Evolutionary conservation across 2,329 filamentous ascomycete genomes (phyloP).

Genomic region (Nothopassalora personata): DNA sequence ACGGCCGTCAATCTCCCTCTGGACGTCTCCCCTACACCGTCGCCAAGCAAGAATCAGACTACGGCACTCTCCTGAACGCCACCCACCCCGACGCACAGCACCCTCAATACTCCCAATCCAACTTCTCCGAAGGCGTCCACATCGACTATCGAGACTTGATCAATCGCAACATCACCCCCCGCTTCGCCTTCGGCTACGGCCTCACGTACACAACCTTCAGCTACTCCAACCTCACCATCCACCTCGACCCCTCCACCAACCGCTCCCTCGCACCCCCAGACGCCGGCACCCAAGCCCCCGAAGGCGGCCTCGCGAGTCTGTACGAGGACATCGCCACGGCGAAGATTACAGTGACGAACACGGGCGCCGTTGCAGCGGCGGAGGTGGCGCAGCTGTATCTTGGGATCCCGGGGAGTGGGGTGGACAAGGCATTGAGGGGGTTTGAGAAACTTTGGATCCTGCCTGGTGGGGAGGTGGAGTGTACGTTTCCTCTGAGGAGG

Average conservation of each 20-base stretch:
- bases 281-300: conserved; percentile 4
- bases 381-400: conserved; percentile 54
- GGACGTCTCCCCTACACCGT: conserved; percentile 30
- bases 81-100: conserved; percentile 11
- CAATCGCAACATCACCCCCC: conserved; percentile 36
- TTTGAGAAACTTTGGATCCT: conserved; percentile 37
- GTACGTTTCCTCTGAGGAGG: conserved; percentile 16
- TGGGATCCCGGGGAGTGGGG: conserved; percentile 28
- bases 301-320: conserved; percentile 39
- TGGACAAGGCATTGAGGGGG: conserved; percentile 26
- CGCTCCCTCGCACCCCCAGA: conserved; percentile 15
- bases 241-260: not conserved
- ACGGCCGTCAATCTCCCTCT: conserved; percentile 25
- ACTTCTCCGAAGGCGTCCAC: conserved; percentile 38
- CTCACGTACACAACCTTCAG: conserved; percentile 42
- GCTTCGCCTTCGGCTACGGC: conserved; percentile 43
- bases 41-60: conserved; percentile 27
- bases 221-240: conserved; percentile 29
- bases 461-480: conserved; percentile 17
- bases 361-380: conserved; percentile 48
- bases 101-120: conserved; percentile 21
- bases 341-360: conserved; percentile 57
- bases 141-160: conserved; percentile 44
- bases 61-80: conserved; percentile 22
- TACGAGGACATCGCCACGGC: conserved; percentile 59